These are phyloP conservation scores for Saposhnikovia divaricata DNA, from an alignment of 129 eudicot genomes.

Conservation along the genomic window DNA sequence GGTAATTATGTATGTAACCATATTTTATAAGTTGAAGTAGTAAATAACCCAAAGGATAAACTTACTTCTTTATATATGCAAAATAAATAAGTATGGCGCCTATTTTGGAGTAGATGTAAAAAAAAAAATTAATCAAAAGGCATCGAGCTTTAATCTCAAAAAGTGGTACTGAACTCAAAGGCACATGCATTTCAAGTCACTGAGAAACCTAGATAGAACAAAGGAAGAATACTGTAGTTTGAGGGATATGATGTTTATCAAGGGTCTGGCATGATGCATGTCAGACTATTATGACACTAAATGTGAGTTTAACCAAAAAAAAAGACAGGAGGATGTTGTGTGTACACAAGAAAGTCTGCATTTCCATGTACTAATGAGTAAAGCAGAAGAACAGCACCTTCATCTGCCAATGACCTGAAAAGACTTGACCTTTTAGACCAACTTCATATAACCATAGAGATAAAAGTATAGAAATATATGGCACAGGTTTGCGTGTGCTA, in stretches of 20 bases:
- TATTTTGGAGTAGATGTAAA: not conserved
- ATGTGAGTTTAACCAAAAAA: not conserved
- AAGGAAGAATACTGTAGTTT: not conserved
- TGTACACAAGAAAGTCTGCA: conserved; percentile 67
- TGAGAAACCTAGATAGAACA: not conserved
- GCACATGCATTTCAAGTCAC: not conserved
- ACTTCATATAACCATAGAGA: not conserved
- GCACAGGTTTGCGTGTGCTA: not conserved
- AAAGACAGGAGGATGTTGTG: conserved; percentile 20
- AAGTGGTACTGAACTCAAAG: not conserved
- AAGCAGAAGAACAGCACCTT: conserved; percentile 70
- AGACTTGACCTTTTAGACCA: conserved; percentile 17
- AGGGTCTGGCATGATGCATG: not conserved
- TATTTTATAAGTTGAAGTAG: not conserved
- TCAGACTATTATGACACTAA: not conserved
- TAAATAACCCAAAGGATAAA: not conserved
- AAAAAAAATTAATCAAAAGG: not conserved
- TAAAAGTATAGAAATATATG: not conserved
- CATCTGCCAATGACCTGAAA: conserved; percentile 84
- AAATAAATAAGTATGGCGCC: not conserved
- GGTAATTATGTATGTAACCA: not conserved
- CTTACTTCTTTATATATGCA: not conserved
- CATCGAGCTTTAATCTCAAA: not conserved
- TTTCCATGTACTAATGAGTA: conserved; percentile 90
- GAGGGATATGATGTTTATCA: not conserved